Conservation (phyloP, 176 grass and related monocot species). For the Aechmea fasciata region DNA sequence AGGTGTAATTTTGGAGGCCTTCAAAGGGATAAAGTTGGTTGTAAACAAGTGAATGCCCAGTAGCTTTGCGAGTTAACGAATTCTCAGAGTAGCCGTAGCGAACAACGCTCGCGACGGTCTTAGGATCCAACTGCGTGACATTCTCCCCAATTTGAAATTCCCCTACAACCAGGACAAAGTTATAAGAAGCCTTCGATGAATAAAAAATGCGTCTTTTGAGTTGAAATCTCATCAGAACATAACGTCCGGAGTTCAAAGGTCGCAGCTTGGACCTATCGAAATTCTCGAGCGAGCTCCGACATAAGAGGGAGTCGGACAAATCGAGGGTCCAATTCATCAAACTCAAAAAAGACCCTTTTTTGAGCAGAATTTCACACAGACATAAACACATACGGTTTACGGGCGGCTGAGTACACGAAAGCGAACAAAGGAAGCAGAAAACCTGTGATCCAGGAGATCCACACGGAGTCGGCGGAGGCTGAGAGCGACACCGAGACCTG, state of each 20-base stretch:
- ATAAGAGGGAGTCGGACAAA: no score
- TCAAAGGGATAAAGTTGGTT: conserved; percentile 83
- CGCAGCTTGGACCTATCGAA: no score
- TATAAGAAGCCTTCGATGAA: conserved; percentile 1
- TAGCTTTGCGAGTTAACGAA: conserved; percentile 29
- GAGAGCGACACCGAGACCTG: conserved; percentile 76
- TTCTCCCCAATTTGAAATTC: conserved; percentile 58
- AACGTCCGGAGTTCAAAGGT: neutral
- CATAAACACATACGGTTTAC: neutral
- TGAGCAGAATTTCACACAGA: no score
- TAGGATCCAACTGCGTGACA: conserved; percentile 44
- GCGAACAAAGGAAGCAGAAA: neutral
- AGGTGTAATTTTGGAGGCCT: conserved; percentile 78
- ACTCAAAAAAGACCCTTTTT: no score
- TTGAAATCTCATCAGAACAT: neutral
- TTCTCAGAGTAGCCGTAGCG: conserved; percentile 43
- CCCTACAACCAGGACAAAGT: conserved; percentile 18
- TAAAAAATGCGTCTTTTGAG: neutral
- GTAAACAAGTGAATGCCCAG: conserved; percentile 58
- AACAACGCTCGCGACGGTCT: conserved; percentile 41
- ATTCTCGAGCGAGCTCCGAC: no score
- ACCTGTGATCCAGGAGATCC: conserved; percentile 93
- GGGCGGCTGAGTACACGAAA: neutral
- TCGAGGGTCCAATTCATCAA: no score
- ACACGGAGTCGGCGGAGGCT: conserved; percentile 45